phyloP scores from a whole-genome alignment of 2,329 filamentous ascomycete species.

The Tolypocladium tundrense region DNA sequence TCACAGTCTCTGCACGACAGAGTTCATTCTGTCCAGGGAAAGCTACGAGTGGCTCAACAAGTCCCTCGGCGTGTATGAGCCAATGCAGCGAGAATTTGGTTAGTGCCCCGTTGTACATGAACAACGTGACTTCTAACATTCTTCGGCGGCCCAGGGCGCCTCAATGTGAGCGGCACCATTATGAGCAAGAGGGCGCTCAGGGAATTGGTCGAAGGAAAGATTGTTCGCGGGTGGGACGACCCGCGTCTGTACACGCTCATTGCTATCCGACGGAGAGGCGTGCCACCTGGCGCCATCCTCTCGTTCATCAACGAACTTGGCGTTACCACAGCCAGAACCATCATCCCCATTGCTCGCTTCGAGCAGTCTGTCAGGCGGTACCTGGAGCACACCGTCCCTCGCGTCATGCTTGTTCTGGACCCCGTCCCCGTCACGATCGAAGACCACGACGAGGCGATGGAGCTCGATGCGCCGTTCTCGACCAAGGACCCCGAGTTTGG shows the following conservation, averaged over 20 bases:
- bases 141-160: constrained; percentile 7
- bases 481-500: constrained; percentile 66
- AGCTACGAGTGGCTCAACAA: constrained; percentile 90
- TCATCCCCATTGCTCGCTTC: constrained; percentile 73
- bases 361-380: constrained; percentile 79
- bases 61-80: constrained; percentile 73
- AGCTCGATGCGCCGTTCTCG: constrained; percentile 68
- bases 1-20: constrained; percentile 85
- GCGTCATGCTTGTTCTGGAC: constrained; percentile 82
- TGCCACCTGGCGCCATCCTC: constrained; percentile 80
- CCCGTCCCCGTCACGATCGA: constrained; percentile 76
- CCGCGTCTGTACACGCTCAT: constrained; percentile 87
- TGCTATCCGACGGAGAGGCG: constrained; percentile 70
- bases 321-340: constrained; percentile 70
- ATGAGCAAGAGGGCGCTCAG: constrained; percentile 78
- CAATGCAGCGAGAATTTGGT: constrained; percentile 83
- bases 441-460: constrained; percentile 48
- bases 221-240: constrained; percentile 84
- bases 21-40: constrained; percentile 74
- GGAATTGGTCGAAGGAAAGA: constrained; percentile 63
- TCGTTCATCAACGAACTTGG: constrained; percentile 87
- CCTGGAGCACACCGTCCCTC: constrained; percentile 77
- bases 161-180: constrained; percentile 75
- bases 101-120: background rate
- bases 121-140: background rate